Percentiles rank a stretch among this genome's conserved stretches.
These are phyloP conservation scores for Ophiobolus disseminans DNA, from an alignment of 2,329 filamentous ascomycete genomes.

Conservation along the genomic window DNA sequence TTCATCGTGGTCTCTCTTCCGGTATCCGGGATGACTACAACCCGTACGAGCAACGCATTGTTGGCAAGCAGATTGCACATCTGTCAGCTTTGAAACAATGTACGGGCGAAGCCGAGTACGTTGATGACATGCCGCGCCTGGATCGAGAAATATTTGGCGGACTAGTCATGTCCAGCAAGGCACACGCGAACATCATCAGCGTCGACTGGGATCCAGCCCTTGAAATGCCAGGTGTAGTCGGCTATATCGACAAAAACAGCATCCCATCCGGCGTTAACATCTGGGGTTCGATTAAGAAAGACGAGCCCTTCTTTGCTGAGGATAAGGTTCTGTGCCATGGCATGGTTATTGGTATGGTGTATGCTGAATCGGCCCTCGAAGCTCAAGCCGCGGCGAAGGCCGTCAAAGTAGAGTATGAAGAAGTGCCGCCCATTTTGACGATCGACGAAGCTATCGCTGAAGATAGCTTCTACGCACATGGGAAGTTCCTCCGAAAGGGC, in stretches of 20 bases:
- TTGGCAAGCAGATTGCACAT: constrained; percentile 85
- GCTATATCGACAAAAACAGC: constrained; percentile 82
- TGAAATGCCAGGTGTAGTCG: constrained; percentile 84
- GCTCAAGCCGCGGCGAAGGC: constrained; percentile 82
- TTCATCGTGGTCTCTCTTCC: constrained; percentile 80
- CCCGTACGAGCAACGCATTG: constrained; percentile 81
- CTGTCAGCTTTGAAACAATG: constrained; percentile 90
- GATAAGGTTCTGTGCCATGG: constrained; percentile 85
- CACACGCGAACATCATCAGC: constrained; percentile 83
- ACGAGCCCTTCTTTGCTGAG: constrained; percentile 91
- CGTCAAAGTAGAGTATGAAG: constrained; percentile 88
- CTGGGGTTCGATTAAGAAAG: constrained; percentile 82
- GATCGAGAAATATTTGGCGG: constrained; percentile 88
- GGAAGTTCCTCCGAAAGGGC: constrained; percentile 80
- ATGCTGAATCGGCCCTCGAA: constrained; percentile 77
- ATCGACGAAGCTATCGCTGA: constrained; percentile 94
- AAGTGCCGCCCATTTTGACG: constrained; percentile 82
- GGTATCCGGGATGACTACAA: constrained; percentile 77
- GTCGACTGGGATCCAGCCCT: constrained; percentile 78
- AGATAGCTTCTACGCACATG: constrained; percentile 83
- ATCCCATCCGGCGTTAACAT: constrained; percentile 82
- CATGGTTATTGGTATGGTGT: constrained; percentile 86
- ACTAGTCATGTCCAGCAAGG: constrained; percentile 83
- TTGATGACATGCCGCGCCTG: constrained; percentile 85
- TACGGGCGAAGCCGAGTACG: constrained; percentile 92